Base-by-base conservation (phyloP, 2,329 filamentous ascomycete species). In the Monascus ruber region DNA sequence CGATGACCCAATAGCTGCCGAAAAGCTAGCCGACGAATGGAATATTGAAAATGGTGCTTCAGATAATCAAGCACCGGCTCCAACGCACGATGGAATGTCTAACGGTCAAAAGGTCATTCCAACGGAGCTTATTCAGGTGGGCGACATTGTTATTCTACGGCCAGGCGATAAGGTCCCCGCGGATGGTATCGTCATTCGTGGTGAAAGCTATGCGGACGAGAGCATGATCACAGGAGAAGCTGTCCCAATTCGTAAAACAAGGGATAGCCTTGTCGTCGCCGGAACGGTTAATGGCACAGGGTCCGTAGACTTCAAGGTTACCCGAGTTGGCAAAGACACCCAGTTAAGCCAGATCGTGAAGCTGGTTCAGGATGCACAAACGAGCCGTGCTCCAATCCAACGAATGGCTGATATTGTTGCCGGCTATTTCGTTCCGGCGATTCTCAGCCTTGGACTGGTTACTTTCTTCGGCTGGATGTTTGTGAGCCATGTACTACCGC, bases 161-260 rank as follows among this genome's bases (percentile, higher is more conserved):
- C 91, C 91, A 5, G 91, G 91, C 39, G 91, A 96, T 66, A 96
- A 96, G 68, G 86, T 98, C 42, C 89, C 91, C 1, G 89, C 89
- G 1, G 91, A 98, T 58, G 91, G 91, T 35, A 73, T 78, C 6
- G 76, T 98, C 38, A 85, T 86, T 40, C 79, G 83, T 38, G 91
- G 91, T 27, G 85, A 95, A 62, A 94, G 86, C 29, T 94, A 93
- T 54, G 77, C 95, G 24, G 87, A 98, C 49, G 91, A 98, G 65
- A 94, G 87, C 57, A 96, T 96, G 89, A 88, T 98, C 36, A 98
- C 91, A 5, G 91, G 91, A 48, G 91, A 98, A 66, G 84, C 91
- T 2, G 89, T 95, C 75, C 89, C 91, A 0, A 87, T 96, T 29
- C 79, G 86, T 52, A 98, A 98, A 66, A 81, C 76, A 49, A 81